These are phyloP conservation scores for Puccinellia tenuiflora DNA, from an alignment of 176 grass and related monocot genomes.

Conservation along the genomic window DNA sequence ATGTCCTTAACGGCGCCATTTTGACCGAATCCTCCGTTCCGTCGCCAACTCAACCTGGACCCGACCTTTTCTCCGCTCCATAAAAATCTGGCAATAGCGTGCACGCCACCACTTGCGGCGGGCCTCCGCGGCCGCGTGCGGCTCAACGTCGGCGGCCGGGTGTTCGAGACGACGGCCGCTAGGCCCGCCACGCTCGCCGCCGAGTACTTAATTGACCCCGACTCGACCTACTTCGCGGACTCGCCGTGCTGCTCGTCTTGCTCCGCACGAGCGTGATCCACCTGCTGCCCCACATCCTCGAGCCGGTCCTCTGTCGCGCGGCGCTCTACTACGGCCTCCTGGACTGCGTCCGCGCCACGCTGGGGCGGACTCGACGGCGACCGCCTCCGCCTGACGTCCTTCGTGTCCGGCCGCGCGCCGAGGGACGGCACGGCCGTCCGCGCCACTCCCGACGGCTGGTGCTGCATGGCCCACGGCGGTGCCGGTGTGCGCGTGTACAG, in stretches of 20 bases:
- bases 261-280: slow-evolving; percentile 76
- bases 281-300: slow-evolving; percentile 40
- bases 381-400: slow-evolving; percentile 29
- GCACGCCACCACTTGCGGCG: neutral
- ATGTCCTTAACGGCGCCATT: no score
- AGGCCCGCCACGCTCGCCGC: slow-evolving; percentile 55
- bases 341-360: slow-evolving; percentile 64
- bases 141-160: slow-evolving; percentile 70
- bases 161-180: slow-evolving; percentile 90
- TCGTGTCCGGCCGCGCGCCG: slow-evolving; percentile 40
- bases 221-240: slow-evolving; percentile 70
- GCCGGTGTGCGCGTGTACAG: slow-evolving; percentile 68
- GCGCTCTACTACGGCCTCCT: slow-evolving; percentile 89
- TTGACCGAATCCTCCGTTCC: slow-evolving; percentile 18
- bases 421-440: slow-evolving; percentile 71
- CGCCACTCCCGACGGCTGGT: slow-evolving; percentile 62
- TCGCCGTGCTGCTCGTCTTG: slow-evolving; percentile 78
- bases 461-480: slow-evolving; percentile 77
- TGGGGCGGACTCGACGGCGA: slow-evolving; percentile 52
- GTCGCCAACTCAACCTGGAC: no score
- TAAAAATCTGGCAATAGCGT: slow-evolving; percentile 12
- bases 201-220: slow-evolving; percentile 95
- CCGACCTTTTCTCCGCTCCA: slow-evolving; percentile 13
- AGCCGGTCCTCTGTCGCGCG: slow-evolving; percentile 55
- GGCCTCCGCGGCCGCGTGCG: slow-evolving; percentile 45